Percentiles rank a stretch among this genome's conserved stretches.
phyloP scores from a whole-genome alignment of 2,329 filamentous ascomycete genomes.

The Sclerotinia borealis region DNA sequence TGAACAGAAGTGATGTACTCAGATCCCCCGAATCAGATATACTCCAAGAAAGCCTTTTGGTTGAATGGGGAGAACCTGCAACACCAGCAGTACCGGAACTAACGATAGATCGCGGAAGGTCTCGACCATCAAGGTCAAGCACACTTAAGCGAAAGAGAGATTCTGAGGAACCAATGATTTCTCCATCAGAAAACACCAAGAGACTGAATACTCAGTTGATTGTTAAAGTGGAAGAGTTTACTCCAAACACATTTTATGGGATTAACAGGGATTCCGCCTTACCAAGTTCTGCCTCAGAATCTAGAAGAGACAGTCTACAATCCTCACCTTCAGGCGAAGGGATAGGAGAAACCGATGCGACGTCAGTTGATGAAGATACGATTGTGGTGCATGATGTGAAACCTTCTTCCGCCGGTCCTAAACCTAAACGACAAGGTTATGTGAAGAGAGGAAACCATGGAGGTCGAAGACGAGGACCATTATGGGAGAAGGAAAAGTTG shows the following conservation, averaged over 20 bases:
- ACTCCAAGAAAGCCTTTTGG: neutral
- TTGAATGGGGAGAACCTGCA: neutral
- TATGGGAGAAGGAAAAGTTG: conserved; percentile 11
- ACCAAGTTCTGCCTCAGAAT: conserved; percentile 14
- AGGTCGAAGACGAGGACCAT: conserved; percentile 8
- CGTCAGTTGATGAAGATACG: conserved; percentile 32
- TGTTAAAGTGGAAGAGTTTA: conserved; percentile 16
- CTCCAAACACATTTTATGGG: neutral
- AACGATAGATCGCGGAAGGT: neutral
- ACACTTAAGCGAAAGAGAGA: conserved; percentile 25
- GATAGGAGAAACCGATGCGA: conserved; percentile 27
- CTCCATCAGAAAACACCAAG: conserved; percentile 12
- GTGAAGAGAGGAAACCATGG: conserved; percentile 6
- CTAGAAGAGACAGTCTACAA: conserved; percentile 9
- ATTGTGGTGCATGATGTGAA: conserved; percentile 22
- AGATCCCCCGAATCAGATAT: neutral
- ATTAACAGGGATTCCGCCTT: conserved; percentile 11
- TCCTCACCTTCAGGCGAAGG: conserved; percentile 18
- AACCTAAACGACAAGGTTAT: conserved; percentile 8
- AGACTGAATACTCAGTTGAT: neutral
- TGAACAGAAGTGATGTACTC: neutral
- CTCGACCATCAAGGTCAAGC: neutral
- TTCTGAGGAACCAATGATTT: conserved; percentile 11
- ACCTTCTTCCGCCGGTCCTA: neutral
- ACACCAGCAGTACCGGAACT: neutral